Percentiles rank a stretch among this genome's conserved stretches.
phyloP scores from a whole-genome alignment of 331 rosid species.

The Acacia concinna region DNA sequence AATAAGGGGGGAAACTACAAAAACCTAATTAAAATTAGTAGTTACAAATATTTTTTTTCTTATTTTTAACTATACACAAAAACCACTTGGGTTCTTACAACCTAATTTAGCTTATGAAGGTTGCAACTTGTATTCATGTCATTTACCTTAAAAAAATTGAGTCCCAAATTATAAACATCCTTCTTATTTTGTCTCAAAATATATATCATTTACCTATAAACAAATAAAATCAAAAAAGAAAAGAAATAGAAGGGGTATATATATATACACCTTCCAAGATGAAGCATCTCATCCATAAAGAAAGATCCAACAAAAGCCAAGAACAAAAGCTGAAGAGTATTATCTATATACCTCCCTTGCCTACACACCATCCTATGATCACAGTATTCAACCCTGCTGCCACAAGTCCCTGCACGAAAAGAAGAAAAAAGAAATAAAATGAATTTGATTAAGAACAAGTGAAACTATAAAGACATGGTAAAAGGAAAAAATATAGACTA shows the following conservation, averaged over 20 bases:
- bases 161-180: not conserved
- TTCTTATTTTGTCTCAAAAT: not conserved
- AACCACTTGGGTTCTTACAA: no score
- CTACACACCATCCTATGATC: not conserved
- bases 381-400: not conserved
- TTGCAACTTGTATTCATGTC: no score
- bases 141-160: not conserved
- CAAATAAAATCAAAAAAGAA: not conserved
- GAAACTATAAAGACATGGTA: no score
- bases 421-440: no score
- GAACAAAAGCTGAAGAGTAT: not conserved
- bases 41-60: no score
- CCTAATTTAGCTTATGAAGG: not conserved
- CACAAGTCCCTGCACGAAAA: not conserved
- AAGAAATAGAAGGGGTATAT: not conserved
- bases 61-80: not conserved
- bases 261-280: not conserved
- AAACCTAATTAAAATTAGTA: no score
- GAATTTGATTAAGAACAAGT: no score
- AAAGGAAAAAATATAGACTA: no score
- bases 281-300: not conserved
- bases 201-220: not conserved
- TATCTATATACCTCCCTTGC: not conserved
- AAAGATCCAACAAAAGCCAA: not conserved
- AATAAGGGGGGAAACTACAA: no score